phyloP scores from a whole-genome alignment of 441 rosid species.

The Erodium moschatum region DNA sequence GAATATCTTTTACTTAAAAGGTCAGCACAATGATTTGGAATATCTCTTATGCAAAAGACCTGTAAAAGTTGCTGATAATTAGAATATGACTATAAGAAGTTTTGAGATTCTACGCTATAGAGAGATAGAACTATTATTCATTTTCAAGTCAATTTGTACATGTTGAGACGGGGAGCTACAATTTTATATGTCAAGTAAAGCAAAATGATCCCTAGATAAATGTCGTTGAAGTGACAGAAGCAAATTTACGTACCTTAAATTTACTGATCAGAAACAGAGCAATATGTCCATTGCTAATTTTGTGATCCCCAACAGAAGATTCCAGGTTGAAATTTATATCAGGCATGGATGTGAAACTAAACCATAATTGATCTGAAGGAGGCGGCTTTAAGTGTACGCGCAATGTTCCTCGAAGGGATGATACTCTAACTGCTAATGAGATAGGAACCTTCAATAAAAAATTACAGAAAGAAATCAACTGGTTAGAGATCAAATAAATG shows the following conservation, averaged over 20 bases:
- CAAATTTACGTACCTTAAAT: constrained; percentile 54
- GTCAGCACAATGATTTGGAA: not conserved
- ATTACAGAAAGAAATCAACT: not conserved
- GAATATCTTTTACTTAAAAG: not conserved
- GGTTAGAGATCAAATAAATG: not conserved
- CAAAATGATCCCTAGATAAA: not conserved
- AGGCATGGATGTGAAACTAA: constrained; percentile 81
- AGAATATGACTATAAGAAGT: not conserved
- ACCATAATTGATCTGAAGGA: constrained; percentile 92
- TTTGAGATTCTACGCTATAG: not conserved
- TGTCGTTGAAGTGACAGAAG: not conserved
- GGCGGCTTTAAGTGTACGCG: constrained; percentile 78
- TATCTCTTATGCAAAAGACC: not conserved
- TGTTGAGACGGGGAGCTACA: not conserved
- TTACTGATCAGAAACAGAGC: constrained; percentile 63
- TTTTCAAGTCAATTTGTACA: not conserved
- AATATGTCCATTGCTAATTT: constrained; percentile 56
- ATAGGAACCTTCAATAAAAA: constrained; percentile 55
- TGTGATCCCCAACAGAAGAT: constrained; percentile 82
- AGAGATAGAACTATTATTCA: not conserved
- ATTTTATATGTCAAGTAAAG: not conserved
- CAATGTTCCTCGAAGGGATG: constrained; percentile 74
- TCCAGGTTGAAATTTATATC: constrained; percentile 66
- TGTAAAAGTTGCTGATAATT: not conserved
- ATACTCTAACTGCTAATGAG: constrained; percentile 66